Evolutionary conservation across 345 rosid species (phyloP), one percentile per base, ranked within the genome.

Genomic region (Arabidopsis arenosa): DNA sequence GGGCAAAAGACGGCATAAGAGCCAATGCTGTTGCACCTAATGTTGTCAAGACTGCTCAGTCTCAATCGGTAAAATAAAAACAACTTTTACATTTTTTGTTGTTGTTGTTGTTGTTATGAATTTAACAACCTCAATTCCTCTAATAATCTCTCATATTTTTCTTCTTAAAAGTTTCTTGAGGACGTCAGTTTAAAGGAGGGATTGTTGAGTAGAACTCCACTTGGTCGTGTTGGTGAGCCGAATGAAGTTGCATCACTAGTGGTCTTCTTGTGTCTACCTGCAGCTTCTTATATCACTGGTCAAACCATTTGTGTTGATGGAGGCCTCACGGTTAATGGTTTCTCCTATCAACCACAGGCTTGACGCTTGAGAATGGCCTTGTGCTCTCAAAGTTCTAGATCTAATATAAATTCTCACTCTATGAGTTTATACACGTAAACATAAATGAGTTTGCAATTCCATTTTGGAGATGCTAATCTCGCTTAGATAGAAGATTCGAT

Each of bases 1-100:
- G 96, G 89, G 92, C 89, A 10, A 85, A 72, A 14, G 90, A 88
- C 74, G 81, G 76, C 11, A 88, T 88, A 75, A 82, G 92, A 75
- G 49, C 78, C 14, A 88, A 90, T 49, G 56, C 78, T 11, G 87
- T 86, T 26, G 85, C 91, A 7, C 93, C 91, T n/a, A 75, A 78
- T 78, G 63, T 61, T 39, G 72, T 80, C 63, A 56, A 6, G 35
- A 88, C 90, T 44, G 79, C 89, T 30, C 73, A 85, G 86, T 83
- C 66, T 47, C 72, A 64, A 35, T 0, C 56, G 44, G 78, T 74
- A 51, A 9, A 28, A 5, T 12, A 33, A 36, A 15, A 13, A 47
- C 3, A 36, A 30, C 3, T n/a, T 11, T 32, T 9, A 33, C 6
- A 8, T 21, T 18, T 30, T 44, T 48, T 33, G 36, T 33, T 33